Conservation (phyloP, 2,329 filamentous ascomycete genomes). For the Talaromyces verruculosus region DNA sequence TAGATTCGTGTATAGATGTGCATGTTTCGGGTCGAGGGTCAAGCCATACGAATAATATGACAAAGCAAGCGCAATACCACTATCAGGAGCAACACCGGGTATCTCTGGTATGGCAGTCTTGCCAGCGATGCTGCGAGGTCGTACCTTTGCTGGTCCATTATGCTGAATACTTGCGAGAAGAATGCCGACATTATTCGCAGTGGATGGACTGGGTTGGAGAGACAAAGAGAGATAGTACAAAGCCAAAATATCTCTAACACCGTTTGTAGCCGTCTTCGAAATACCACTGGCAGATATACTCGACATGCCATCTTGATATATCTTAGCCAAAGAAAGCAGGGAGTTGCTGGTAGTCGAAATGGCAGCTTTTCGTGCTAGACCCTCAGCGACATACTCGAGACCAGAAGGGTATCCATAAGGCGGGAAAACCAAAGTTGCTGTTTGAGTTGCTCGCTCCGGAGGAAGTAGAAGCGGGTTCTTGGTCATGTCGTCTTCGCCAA, state of each 20-base stretch:
- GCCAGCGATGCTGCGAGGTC: conserved; percentile 33
- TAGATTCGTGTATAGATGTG: conserved; percentile 94
- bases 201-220: conserved; percentile 92
- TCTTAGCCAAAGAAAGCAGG: conserved; percentile 89
- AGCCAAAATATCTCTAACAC: conserved; percentile 87
- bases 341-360: conserved; percentile 95
- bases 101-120: conserved; percentile 52
- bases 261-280: conserved; percentile 61
- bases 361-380: conserved; percentile 72
- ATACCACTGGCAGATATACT: conserved; percentile 60
- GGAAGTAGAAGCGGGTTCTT: conserved; percentile 72
- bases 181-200: conserved; percentile 97
- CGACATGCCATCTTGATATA: conserved; percentile 94
- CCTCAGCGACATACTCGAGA: conserved; percentile 68
- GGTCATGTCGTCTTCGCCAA: conserved; percentile 34
- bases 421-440: conserved; percentile 79
- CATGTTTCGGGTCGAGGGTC: conserved; percentile 80
- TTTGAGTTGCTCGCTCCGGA: conserved; percentile 79
- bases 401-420: conserved; percentile 76
- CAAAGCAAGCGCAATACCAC: conserved; percentile 81
- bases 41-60: conserved; percentile 96
- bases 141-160: conserved; percentile 45
- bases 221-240: conserved; percentile 95
- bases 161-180: conserved; percentile 93
- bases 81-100: conserved; percentile 79